Evolutionary conservation across 2,329 filamentous ascomycete genomes (phyloP).

Genomic region (Claviceps sp.): DNA sequence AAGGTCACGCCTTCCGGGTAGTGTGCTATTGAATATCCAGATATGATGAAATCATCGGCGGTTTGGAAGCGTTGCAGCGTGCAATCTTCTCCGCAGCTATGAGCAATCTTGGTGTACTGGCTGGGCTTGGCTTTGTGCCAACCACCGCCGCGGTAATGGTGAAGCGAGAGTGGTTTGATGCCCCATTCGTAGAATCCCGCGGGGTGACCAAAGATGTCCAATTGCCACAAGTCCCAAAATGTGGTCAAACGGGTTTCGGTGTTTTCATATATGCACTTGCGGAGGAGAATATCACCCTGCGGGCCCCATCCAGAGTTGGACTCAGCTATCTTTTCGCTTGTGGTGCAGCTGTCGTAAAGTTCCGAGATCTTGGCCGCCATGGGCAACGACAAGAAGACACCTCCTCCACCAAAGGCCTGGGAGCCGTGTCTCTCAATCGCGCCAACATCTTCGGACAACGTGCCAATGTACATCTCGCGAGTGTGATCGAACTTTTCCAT

Average conservation of each 20-base stretch:
- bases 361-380: slow-evolving; percentile 31
- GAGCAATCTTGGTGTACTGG: slow-evolving; percentile 42
- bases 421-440: slow-evolving; percentile 47
- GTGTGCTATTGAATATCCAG: slow-evolving; percentile 45
- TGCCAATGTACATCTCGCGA: slow-evolving; percentile 44
- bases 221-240: slow-evolving; percentile 44
- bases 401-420: slow-evolving; percentile 50
- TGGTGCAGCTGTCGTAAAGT: slow-evolving; percentile 32
- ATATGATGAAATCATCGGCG: slow-evolving; percentile 38
- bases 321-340: slow-evolving; percentile 37
- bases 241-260: slow-evolving; percentile 43
- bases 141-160: slow-evolving; percentile 49
- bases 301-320: slow-evolving; percentile 45
- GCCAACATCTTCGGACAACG: slow-evolving; percentile 46
- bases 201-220: slow-evolving; percentile 46
- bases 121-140: slow-evolving; percentile 42
- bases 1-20: slow-evolving; percentile 39
- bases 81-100: slow-evolving; percentile 48
- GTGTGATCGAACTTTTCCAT: slow-evolving; percentile 38
- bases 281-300: slow-evolving; percentile 47
- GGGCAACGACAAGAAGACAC: slow-evolving; percentile 45
- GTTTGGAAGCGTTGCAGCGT: slow-evolving; percentile 45
- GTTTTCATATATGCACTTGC: slow-evolving; percentile 51
- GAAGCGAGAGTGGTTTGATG: slow-evolving; percentile 44
- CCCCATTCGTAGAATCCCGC: slow-evolving; percentile 52